These are phyloP conservation scores for Aurantiochytrium sp. DNA, from an alignment of 108 stramenopile species.

Conservation along the genomic window DNA sequence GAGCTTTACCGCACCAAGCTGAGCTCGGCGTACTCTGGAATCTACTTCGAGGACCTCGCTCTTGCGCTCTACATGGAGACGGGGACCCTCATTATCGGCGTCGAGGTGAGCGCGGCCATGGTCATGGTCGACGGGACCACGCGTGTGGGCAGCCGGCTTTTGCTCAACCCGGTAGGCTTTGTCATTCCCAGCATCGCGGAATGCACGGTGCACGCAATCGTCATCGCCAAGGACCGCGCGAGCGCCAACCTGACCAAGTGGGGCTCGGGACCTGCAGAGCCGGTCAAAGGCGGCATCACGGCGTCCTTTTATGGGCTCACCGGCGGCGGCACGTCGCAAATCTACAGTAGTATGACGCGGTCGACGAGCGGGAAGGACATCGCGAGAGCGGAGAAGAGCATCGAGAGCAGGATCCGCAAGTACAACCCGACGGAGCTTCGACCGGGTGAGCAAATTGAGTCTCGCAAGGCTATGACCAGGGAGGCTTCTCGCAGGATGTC, in stretches of 20 bases:
- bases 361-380: too few relatives aligned
- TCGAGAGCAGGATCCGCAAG: too few relatives aligned
- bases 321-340: too few relatives aligned
- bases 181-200: neutral
- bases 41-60: neutral
- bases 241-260: neutral
- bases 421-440: too few relatives aligned
- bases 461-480: neutral
- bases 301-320: neutral
- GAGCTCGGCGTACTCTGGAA: neutral
- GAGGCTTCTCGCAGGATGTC: too few relatives aligned
- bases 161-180: neutral
- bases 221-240: neutral
- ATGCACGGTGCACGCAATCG: neutral
- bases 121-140: neutral
- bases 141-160: neutral
- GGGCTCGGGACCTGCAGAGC: neutral
- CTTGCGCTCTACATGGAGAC: neutral
- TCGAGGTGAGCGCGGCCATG: neutral
- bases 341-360: too few relatives aligned
- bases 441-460: neutral
- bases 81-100: neutral
- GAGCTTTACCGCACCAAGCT: slow-evolving; percentile 1
- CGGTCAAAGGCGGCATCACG: neutral
- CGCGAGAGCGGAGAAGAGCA: too few relatives aligned